Evolutionary conservation across 768 basidiomycete species (phyloP), one percentile per base, ranked within the genome.

Genomic region (Trametes maxima): DNA sequence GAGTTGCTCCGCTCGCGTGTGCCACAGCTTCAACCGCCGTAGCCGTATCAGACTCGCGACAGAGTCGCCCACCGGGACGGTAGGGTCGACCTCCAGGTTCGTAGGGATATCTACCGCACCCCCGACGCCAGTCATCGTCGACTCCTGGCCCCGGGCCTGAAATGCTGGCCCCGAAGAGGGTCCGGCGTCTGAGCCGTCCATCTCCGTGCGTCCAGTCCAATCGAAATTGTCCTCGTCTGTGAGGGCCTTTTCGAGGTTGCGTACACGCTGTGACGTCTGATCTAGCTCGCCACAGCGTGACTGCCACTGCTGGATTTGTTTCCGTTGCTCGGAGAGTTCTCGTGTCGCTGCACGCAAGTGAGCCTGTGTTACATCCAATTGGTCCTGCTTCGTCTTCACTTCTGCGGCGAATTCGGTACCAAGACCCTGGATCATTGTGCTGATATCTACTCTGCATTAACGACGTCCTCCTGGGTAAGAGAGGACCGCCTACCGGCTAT

Each of bases 291-390:
- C 82, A 60, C 90, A 88, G 39, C 84, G 82, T 0, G 75, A 70
- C 72, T 94, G 90, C 86, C 91, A 91, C 5, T 78, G 67, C 65
- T 88, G 85, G 39, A 96, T 87, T 67, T 93, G 89, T 68, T 88
- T 89, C 46, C 97, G 88, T 71, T 94, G 92, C 66, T 95, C 92
- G 0, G 94, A 88, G 21, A 99, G 85, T 66, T 94, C 89, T 55
- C 91, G 88, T 2, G 96, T 98, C 1, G 94, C 91, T 13, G 89
- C 88, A 25, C 91, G 89, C 12, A 99, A 85, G 65, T 95, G 89
- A 4, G 85, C 86, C 72, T 94, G 92, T 12, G 89, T 94, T 17
- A 89, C 84, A 62, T 94, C 92, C n/a, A 98, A 84, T 19, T 84
- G 80, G 65, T 94, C 92, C 74, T 94, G 88, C 72, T 97, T 98